Base-by-base conservation (phyloP, 345 rosid species). In the Camelina hispida region DNA sequence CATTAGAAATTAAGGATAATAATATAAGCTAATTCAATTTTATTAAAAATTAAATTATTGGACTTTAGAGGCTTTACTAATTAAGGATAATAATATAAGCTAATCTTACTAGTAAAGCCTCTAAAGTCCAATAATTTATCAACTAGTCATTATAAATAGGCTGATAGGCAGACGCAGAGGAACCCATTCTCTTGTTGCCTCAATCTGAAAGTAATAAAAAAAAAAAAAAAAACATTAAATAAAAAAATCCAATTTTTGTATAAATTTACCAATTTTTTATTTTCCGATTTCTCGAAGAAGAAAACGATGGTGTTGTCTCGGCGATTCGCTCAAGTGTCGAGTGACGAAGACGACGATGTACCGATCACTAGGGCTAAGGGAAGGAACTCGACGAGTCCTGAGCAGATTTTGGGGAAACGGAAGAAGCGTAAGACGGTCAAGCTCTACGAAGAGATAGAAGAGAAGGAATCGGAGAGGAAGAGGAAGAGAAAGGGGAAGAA, bases 301-400 rank as follows among this genome's bases (percentile, higher is more conserved):
- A 15, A 58, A 58, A 25, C 30, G 25, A 61, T 73, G 76, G 91
- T 89, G 91, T 77, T 85, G 34, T 87, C 84, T 74, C 79, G 93
- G 59, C 82, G 97, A 73, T 89, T 86, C 55, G 87, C 96, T 30
- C 91, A 85, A 83, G 84, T 94, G 15, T 72, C 88, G 57, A 86
- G 93, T 85, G 97, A 91, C 71, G 98, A 91, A 2, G 98, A 91
- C 46, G 98, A 88, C 22, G 91, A 87, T 14, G 77, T 35, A 7
- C 71, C 79, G 3, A 44, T 68, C 54, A 60, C 70, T 9, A 64
- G 81, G 11, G 72, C 77, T 5, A 82, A 73, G 62, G 72, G 79
- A 34, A 69, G 71, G 62, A 79, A 62, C 63, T 58, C 78, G 71
- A 20, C 38, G 80, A 47, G 55, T 54, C 51, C 66, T 69, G 86